Evolutionary conservation across 2,329 filamentous ascomycete genomes (phyloP), one percentile per base, ranked within the genome.

Genomic region (Falciphora oryzae): DNA sequence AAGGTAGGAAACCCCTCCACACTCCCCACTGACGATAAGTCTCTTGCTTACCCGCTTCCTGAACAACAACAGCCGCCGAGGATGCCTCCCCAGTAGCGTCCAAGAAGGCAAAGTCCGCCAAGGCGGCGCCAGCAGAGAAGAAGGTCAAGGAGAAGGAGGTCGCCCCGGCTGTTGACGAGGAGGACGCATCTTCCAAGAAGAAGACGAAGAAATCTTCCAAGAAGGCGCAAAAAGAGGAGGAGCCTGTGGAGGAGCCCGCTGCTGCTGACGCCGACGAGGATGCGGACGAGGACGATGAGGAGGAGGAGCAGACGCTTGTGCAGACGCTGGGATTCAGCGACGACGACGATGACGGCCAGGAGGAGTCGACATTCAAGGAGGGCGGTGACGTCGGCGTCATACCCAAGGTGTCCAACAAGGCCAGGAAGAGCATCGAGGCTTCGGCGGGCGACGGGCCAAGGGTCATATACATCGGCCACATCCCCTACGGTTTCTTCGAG

Each of bases 381-480:
- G 81, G 80, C 22, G 79, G 82, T 69, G 79, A 81, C 58, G 78
- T 83, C 11, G 81, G 81, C 71, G 81, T 81, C 72, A 78, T 82
- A 53, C 83, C 83, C 64, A 75, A 81, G 67, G 71, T 79, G 27
- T 77, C 81, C 65, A 78, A 79, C 68, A 78, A 80, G 61, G 69
- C 78, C 13, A 72, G 76, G 67, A 79, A 81, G 70, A 67, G 76
- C 67, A 78, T 80, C 28, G 76, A 78, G 31, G 74, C 78, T 69
- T 71, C 70, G 32, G 72, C 72, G 27, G 79, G 80, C 65, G 81
- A 83, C 60, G 83, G 85, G 63, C 86, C 91, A 1, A 94, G 93
- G 60, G 89, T 95, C 57, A 83, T 98, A 73, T 98, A 97, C 78
- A 83, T 99, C 72, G 93, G 92, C 74, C 92, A 93, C 31, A 72